Percentiles rank a stretch among this genome's conserved stretches.
Conservation (phyloP, 73 alveolate species). For the Tetrahymena borealis region DNA sequence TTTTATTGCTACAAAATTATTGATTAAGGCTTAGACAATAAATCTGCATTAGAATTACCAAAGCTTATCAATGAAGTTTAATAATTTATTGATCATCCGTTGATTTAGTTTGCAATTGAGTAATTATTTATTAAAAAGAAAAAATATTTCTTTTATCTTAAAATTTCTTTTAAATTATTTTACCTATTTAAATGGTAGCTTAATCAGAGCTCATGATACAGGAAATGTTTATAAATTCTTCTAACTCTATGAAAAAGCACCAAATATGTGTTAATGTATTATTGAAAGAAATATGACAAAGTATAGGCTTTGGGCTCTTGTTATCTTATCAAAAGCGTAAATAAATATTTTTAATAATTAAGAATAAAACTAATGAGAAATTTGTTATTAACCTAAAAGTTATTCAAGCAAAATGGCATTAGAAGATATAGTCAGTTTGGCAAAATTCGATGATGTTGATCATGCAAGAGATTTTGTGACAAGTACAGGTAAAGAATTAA, state of each 20-base stretch:
- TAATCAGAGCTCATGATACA: background rate
- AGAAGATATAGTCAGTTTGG: background rate
- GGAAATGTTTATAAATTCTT: background rate
- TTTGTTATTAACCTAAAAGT: background rate
- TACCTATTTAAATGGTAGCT: background rate
- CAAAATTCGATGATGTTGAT: background rate
- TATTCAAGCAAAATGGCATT: background rate
- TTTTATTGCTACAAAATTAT: background rate
- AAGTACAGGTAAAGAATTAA: background rate
- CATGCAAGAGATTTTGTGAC: background rate
- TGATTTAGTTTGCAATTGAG: background rate
- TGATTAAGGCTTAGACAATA: background rate
- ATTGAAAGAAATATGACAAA: background rate
- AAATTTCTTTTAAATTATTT: background rate
- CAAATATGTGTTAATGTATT: background rate
- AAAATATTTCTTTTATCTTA: background rate
- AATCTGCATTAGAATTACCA: background rate
- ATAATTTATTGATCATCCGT: background rate
- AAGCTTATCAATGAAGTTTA: background rate
- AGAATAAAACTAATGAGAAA: too few species aligned
- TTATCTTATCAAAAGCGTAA: background rate
- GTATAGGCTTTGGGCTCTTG: background rate
- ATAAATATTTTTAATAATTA: too few species aligned
- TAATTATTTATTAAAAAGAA: background rate
- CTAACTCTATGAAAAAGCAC: background rate